Evolutionary conservation across 2,329 filamentous ascomycete species (phyloP).

Genomic region (Colletotrichum nymphaeae): DNA sequence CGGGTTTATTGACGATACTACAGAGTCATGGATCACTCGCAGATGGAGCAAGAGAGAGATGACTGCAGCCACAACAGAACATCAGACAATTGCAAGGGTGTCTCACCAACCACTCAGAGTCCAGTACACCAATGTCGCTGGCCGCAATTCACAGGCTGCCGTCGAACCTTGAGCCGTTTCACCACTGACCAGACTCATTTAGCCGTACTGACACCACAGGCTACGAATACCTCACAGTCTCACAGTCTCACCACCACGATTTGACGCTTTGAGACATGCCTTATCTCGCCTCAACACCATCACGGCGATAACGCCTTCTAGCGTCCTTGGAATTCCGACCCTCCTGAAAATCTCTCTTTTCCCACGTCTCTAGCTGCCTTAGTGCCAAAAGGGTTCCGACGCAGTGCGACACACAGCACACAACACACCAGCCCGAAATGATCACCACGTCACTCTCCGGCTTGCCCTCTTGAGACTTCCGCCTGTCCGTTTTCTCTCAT

Average conservation of each 20-base stretch:
- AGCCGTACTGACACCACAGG: too few relatives aligned
- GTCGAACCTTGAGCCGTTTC: slow-evolving; percentile 18
- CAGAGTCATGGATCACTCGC: background rate
- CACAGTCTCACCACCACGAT: background rate
- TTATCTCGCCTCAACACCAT: slow-evolving; percentile 11
- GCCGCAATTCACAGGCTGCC: background rate
- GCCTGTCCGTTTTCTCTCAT: background rate
- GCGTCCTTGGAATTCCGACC: slow-evolving; percentile 6
- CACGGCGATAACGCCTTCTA: slow-evolving; percentile 6
- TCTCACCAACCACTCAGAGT: background rate
- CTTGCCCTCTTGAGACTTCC: slow-evolving; percentile 25
- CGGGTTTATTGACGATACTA: background rate
- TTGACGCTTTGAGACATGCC: slow-evolving; percentile 6
- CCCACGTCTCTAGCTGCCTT: slow-evolving; percentile 17
- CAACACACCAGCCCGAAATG: background rate
- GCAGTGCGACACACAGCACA: too few relatives aligned
- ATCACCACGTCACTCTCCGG: slow-evolving; percentile 22
- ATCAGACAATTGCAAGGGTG: background rate
- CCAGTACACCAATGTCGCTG: background rate
- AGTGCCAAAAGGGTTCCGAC: slow-evolving; percentile 7
- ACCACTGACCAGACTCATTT: background rate
- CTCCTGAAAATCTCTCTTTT: slow-evolving; percentile 23
- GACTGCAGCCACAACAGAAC: background rate
- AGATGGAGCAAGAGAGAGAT: background rate
- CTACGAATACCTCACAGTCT: too few relatives aligned